Evolutionary conservation across 768 basidiomycete genomes (phyloP), one percentile per base, ranked within the genome.

Genomic region (Naganishia friedmannii): DNA sequence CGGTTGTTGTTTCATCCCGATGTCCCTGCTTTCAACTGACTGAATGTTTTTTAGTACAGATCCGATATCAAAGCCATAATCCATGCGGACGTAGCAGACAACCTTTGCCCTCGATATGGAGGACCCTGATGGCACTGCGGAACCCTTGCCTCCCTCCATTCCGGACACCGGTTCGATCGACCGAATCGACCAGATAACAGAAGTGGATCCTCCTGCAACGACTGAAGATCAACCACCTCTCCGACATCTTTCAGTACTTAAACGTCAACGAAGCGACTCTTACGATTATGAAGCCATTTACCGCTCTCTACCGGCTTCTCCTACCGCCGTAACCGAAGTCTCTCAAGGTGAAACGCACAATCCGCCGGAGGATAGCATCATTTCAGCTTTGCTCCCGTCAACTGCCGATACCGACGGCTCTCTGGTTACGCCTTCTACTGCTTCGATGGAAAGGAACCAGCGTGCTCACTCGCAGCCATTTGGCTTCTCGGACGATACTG

Each of bases 401-500:
- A 51, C 48, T 51, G 48, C 21, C 48, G 12, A 51, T 26, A n/a
- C 48, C 48, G 48, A 51, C 12, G 48, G 4, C 23, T 21, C 48
- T n/a, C 23, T 51, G 48, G 48, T 51, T 13, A 51, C 17, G n/a
- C 15, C 48, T 7, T 26, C n/a, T 12, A 51, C 19, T 12, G 48
- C n/a, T 23, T 12, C 15, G 6, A 26, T 26, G 13, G 60, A 63
- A 12, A n/a, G 60, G 60, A 26, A 9, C 26, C 60, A 63, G 15
- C 60, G 60, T 19, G 39, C 60, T 26, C 60, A 63, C 19, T 63
- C 60, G 15, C 60, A 63, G 60, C 60, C 60, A 26, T 63, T 45
- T 23, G 42, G 21, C 15, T 46, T 63, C 60, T 2, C 37, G 23
- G 21, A 63, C 6, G 60, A 13, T 26, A 17, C 21, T 10, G 42